Base-by-base conservation (phyloP, 441 rosid genomes). In the Jatropha multifida region DNA sequence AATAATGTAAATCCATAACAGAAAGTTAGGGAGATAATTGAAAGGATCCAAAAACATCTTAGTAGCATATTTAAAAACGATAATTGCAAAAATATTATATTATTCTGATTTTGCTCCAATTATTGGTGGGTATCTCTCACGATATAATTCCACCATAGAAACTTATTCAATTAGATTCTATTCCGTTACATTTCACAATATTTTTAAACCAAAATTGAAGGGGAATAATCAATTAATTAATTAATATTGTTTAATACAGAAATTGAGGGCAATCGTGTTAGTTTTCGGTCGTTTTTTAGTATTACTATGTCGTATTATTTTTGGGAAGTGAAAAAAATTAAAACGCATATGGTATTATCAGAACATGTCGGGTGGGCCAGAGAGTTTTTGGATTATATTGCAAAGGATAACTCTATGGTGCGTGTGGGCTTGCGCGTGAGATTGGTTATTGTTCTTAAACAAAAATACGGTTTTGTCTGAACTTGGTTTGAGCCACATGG, bases 281-380 rank as follows among this genome's bases (percentile, higher is more conserved):
- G 40, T 58, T 69, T 38, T 11, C 42, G 55, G 69, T n/a, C 32
- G 68, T 42, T 64, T 64, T 62, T 32, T 38, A 4, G 11, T 3
- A 0, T 12, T 48, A 10, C 11, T 46, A n/a, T 65, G 17, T 32
- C 32, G 32, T 32, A 32, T 65, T n/a, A 8, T 4, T 8, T 23
- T 12, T 26, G 66, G 55, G 15, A 32, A 32, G 32, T 32, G 32
- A 32, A 32, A 32, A 32, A 32, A 32, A 32, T 32, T 71, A 23
- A 59, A 71, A 41, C 44, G 74, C 42, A 71, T 59, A 59, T 58
- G 66, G 65, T 64, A 26, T 56, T 23, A 71, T 4, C 32, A 32
- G 32, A 32, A 32, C 32, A 5, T 58, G 74, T 71, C 52, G 52
- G 64, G 51, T 32, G 32, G 32, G 32, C 32, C 32, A 32, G 32